Evolutionary conservation across 345 rosid genomes (phyloP).

Genomic region (sweet orange (Citrus sinensis)): DNA sequence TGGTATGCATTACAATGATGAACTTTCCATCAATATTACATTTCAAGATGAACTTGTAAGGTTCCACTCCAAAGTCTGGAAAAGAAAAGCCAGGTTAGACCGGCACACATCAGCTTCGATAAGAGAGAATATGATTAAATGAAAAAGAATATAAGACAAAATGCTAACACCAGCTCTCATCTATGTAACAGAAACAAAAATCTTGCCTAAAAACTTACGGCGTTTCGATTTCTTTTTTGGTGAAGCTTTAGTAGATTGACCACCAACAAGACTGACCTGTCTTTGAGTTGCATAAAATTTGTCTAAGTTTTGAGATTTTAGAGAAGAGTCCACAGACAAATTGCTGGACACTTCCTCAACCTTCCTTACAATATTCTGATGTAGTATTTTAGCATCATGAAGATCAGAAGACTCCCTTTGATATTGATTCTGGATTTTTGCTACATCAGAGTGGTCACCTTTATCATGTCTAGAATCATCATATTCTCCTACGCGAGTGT

Average conservation of each 20-base stretch:
- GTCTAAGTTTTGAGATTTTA: slow-evolving; percentile 20
- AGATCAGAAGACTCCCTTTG: slow-evolving; percentile 27
- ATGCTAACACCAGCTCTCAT: not conserved
- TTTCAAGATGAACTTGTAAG: not conserved
- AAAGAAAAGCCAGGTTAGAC: not conserved
- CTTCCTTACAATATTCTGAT: slow-evolving; percentile 33
- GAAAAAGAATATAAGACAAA: not conserved
- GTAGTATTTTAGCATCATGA: slow-evolving; percentile 27
- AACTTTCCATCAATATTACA: not conserved
- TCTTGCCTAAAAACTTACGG: slow-evolving; percentile 55
- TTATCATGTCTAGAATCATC: slow-evolving; percentile 47
- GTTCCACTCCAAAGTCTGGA: not conserved
- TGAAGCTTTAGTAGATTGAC: slow-evolving; percentile 43
- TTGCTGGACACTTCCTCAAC: slow-evolving; percentile 29
- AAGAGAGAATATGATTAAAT: not conserved
- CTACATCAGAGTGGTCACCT: slow-evolving; percentile 21
- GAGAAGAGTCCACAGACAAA: slow-evolving; percentile 27
- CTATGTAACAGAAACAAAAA: slow-evolving; percentile 5
- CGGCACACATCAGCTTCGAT: not conserved
- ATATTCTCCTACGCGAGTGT: slow-evolving; percentile 42
- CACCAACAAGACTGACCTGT: slow-evolving; percentile 16
- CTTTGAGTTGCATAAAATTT: slow-evolving; percentile 19
- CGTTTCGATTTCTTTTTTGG: slow-evolving; percentile 61
- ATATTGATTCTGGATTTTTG: slow-evolving; percentile 20
- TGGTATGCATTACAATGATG: not conserved